Evolutionary conservation across 2,329 filamentous ascomycete species (phyloP).

Genomic region (Claviceps sp.): DNA sequence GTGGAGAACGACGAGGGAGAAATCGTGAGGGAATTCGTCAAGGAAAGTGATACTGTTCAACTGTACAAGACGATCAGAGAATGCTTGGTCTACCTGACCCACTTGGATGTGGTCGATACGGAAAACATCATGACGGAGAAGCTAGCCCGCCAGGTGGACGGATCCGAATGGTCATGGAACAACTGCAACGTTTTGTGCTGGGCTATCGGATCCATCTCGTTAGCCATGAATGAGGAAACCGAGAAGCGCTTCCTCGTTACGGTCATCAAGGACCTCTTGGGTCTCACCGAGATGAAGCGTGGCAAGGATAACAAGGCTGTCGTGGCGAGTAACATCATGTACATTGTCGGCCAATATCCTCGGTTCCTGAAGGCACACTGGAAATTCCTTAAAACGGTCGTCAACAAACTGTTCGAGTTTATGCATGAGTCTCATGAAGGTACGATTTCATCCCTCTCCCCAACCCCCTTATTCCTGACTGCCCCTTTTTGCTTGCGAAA

Average conservation of each 20-base stretch:
- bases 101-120: slow-evolving; percentile 92
- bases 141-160: slow-evolving; percentile 86
- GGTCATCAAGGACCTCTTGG: slow-evolving; percentile 94
- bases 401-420: slow-evolving; percentile 99
- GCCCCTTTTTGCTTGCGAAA: neutral
- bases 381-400: slow-evolving; percentile 99
- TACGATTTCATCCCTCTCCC: slow-evolving; percentile 21
- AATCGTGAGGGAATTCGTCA: slow-evolving; percentile 97
- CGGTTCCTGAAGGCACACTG: slow-evolving; percentile 97
- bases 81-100: slow-evolving; percentile 91
- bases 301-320: slow-evolving; percentile 99
- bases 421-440: slow-evolving; percentile 99
- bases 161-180: slow-evolving; percentile 95
- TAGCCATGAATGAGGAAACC: slow-evolving; percentile 98
- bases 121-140: slow-evolving; percentile 99
- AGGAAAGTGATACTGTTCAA: slow-evolving; percentile 97
- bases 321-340: slow-evolving; percentile 99
- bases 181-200: slow-evolving; percentile 99
- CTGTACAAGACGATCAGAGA: slow-evolving; percentile 98
- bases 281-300: slow-evolving; percentile 96
- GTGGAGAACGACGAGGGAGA: slow-evolving; percentile 99
- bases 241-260: slow-evolving; percentile 98
- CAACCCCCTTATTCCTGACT: no score
- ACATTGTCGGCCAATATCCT: slow-evolving; percentile 97
- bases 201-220: slow-evolving; percentile 96